phyloP scores from a whole-genome alignment of 78 protist species.

The Reticulomyxa filosa region DNA sequence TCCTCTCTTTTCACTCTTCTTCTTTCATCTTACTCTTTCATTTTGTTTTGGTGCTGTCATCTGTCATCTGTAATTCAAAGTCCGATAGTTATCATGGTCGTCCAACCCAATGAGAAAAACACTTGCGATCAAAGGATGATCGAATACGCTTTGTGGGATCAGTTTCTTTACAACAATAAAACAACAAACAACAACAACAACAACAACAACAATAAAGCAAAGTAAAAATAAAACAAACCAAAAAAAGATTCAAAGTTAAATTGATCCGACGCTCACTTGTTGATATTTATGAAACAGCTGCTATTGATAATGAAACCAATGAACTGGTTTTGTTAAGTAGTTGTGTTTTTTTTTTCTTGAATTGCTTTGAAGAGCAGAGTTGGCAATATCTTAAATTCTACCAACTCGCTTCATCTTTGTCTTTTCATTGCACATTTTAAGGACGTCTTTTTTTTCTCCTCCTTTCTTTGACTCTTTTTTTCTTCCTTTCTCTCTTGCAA shows the following conservation, averaged over 20 bases:
- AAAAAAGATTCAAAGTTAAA: neutral
- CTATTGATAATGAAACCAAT: neutral
- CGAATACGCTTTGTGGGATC: slow-evolving; percentile 15
- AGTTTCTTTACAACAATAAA: no score
- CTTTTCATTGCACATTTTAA: neutral
- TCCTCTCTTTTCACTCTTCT: slow-evolving; percentile 1
- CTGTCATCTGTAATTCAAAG: neutral
- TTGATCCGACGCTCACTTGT: neutral
- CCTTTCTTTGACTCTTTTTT: no score
- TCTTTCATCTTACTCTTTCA: neutral
- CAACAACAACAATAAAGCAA: no score
- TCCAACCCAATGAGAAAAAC: slow-evolving; percentile 45
- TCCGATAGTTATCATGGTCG: slow-evolving; percentile 24
- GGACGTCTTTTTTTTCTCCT: neutral
- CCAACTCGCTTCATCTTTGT: no score
- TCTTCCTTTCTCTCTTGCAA: no score
- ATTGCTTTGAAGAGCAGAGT: neutral
- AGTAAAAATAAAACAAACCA: no score
- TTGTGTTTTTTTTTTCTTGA: neutral
- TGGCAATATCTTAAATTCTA: no score
- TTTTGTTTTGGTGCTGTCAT: neutral
- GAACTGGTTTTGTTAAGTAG: neutral
- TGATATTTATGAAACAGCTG: neutral
- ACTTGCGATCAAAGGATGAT: slow-evolving; percentile 40
- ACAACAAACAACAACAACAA: no score